These are phyloP conservation scores for Botryotinia narcissicola DNA, from an alignment of 2,329 filamentous ascomycete genomes.

Conservation along the genomic window DNA sequence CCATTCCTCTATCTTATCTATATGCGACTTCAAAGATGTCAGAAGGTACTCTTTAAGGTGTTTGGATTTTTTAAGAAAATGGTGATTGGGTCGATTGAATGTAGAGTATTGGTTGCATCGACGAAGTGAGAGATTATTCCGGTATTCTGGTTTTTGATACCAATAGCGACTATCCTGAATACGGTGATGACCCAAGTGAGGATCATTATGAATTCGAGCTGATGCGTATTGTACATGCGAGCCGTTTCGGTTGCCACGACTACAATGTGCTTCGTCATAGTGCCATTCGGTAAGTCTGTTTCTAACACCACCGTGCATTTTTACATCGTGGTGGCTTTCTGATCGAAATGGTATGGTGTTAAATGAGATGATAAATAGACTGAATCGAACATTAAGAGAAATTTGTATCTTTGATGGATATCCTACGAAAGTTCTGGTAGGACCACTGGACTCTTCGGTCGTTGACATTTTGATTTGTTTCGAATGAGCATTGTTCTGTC, in stretches of 20 bases:
- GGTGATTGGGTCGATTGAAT: slow-evolving; percentile 1
- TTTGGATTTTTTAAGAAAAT: slow-evolving; percentile 6
- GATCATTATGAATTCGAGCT: background rate
- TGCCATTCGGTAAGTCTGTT: background rate
- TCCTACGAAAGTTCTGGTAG: background rate
- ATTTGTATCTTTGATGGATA: background rate
- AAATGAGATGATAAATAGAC: background rate
- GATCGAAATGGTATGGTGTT: background rate
- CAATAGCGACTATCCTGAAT: background rate
- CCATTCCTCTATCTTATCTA: background rate
- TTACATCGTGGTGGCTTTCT: background rate
- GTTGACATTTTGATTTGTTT: background rate
- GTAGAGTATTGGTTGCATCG: background rate
- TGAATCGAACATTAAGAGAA: background rate
- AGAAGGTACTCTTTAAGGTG: background rate
- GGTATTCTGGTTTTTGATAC: background rate
- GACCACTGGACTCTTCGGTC: too few relatives aligned
- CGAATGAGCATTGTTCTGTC: background rate
- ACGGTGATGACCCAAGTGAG: background rate
- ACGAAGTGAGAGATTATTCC: background rate
- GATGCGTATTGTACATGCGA: background rate
- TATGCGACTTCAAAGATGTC: background rate
- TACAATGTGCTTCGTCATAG: background rate
- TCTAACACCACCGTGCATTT: background rate
- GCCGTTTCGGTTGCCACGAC: background rate